Evolutionary conservation across 768 basidiomycete genomes (phyloP).

Genomic region (Favolaschia claudopus): DNA sequence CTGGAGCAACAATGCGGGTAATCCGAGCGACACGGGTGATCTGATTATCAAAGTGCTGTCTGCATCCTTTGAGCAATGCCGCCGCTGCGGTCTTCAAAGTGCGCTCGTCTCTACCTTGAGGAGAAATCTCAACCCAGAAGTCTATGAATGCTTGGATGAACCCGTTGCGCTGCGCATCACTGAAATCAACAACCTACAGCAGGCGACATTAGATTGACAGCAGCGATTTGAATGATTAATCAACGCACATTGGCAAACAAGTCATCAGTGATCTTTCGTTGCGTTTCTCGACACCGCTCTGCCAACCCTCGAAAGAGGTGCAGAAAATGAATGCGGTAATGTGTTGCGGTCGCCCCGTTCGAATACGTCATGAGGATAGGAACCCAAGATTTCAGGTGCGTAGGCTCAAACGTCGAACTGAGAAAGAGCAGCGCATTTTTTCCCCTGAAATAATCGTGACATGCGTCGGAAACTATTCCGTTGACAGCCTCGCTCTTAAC

Average conservation of each 20-base stretch:
- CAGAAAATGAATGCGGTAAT: no score
- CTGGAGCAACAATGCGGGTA: no score
- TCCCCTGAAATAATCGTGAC: no score
- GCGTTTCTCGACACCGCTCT: slow-evolving; percentile 21
- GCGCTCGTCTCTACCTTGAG: not conserved
- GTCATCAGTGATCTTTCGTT: slow-evolving; percentile 13
- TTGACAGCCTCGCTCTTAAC: no score
- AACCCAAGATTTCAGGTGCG: slow-evolving; percentile 38
- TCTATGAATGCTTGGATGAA: slow-evolving; percentile 39
- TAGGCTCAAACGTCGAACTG: slow-evolving; percentile 33
- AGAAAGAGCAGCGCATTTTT: no score
- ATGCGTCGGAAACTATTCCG: no score
- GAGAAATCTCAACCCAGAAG: slow-evolving; percentile 24
- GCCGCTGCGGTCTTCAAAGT: slow-evolving; percentile 17
- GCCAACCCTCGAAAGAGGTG: slow-evolving; percentile 38
- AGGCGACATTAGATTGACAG: not conserved
- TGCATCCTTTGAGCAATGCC: slow-evolving; percentile 34
- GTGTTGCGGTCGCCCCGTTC: slow-evolving; percentile 40
- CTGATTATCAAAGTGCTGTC: no score
- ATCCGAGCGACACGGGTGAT: no score
- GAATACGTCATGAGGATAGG: slow-evolving; percentile 42
- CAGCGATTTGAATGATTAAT: not conserved
- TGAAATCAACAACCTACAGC: slow-evolving; percentile 41
- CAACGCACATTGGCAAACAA: not conserved
- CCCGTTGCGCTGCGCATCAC: slow-evolving; percentile 39